Evolutionary conservation across 2,329 filamentous ascomycete species (phyloP).

Genomic region (Chrysoporthe cubensis): DNA sequence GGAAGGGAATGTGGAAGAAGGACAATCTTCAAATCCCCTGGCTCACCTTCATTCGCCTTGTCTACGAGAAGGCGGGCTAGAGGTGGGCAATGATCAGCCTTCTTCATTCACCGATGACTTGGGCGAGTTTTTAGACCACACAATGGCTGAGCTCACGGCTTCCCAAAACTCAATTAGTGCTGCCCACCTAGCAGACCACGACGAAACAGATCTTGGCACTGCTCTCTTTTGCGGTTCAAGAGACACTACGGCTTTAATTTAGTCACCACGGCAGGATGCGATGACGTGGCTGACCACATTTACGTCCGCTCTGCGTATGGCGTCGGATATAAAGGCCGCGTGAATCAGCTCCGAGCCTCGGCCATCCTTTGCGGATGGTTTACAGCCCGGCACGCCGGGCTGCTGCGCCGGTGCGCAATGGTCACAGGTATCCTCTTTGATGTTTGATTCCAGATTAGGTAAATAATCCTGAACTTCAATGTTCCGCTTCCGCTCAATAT

Average conservation of each 20-base stretch:
- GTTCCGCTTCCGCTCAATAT: not conserved
- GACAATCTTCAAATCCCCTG: not conserved
- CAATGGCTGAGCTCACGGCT: not conserved
- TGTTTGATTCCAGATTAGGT: not conserved
- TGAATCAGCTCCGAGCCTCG: not conserved
- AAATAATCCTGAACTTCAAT: not conserved
- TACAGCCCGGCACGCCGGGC: no score
- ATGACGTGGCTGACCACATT: not conserved
- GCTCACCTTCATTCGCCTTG: not conserved
- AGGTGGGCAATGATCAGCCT: not conserved
- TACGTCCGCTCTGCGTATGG: not conserved
- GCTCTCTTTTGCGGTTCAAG: not conserved
- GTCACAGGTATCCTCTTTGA: no score
- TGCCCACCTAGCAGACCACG: not conserved
- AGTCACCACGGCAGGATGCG: not conserved
- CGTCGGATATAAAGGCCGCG: not conserved
- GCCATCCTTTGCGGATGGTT: not conserved
- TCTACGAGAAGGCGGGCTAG: not conserved
- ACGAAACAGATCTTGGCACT: not conserved
- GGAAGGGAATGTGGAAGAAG: not conserved
- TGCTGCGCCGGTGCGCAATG: no score
- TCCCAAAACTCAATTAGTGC: not conserved
- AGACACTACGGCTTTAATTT: not conserved
- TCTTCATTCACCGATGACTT: not conserved
- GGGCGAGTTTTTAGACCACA: not conserved